phyloP scores from a whole-genome alignment of 2,329 filamentous ascomycete species.

The Fusarium sp. region DNA sequence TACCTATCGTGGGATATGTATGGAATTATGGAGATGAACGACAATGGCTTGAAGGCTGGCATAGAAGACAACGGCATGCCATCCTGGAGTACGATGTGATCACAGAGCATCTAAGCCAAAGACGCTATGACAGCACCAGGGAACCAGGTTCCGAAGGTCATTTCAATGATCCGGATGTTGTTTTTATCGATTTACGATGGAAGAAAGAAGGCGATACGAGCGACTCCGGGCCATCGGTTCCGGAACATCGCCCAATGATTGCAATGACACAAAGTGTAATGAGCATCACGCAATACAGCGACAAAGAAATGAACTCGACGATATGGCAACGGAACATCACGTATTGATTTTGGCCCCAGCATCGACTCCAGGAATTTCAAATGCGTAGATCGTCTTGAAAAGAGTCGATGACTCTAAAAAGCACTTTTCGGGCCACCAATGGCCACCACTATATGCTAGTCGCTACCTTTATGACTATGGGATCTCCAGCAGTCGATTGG shows the following conservation, averaged over 20 bases:
- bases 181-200: background rate
- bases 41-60: slow-evolving; percentile 47
- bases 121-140: background rate
- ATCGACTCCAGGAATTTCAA: too few relatives aligned
- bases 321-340: background rate
- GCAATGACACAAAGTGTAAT: background rate
- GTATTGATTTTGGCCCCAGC: background rate
- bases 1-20: slow-evolving; percentile 54
- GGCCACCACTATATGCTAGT: slow-evolving; percentile 9
- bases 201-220: background rate
- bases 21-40: slow-evolving; percentile 53
- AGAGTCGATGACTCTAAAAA: slow-evolving; percentile 10
- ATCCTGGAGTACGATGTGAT: slow-evolving; percentile 42
- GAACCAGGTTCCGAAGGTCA: background rate
- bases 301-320: background rate
- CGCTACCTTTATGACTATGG: background rate
- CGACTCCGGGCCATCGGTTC: slow-evolving; percentile 24
- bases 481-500: background rate
- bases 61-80: slow-evolving; percentile 47
- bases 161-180: background rate
- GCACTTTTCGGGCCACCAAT: slow-evolving; percentile 12
- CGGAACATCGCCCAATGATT: slow-evolving; percentile 30
- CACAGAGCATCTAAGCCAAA: background rate
- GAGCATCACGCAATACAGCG: slow-evolving; percentile 25
- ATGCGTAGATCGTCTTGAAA: background rate